Percentiles rank a stretch among this genome's conserved stretches.
Evolutionary conservation across 495 filamentous ascomycete species (phyloP).

Genomic region (Aspergillus leporis): DNA sequence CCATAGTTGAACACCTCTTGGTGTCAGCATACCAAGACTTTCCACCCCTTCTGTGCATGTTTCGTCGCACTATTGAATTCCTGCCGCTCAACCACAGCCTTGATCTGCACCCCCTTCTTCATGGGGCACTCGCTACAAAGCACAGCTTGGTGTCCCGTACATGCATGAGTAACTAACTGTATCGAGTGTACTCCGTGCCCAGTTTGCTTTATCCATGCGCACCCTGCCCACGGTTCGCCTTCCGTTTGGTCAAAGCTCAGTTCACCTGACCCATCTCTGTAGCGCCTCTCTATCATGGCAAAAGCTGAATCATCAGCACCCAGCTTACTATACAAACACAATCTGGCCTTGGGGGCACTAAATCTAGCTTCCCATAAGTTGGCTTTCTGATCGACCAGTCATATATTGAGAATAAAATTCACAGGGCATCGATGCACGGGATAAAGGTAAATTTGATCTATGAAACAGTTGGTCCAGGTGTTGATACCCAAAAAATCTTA

Average conservation of each 20-base stretch:
- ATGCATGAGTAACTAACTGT: neutral
- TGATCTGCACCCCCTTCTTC: constrained; percentile 9
- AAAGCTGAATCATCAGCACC: neutral
- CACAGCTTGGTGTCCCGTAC: neutral
- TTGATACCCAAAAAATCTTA: neutral
- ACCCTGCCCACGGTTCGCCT: neutral
- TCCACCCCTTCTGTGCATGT: constrained; percentile 21
- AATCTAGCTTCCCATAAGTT: no score
- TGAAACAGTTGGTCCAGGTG: neutral
- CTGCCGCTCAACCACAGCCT: constrained; percentile 3
- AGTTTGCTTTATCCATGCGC: neutral
- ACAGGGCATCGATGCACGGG: neutral
- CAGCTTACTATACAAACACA: neutral
- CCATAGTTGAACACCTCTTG: constrained; percentile 9
- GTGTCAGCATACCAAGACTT: constrained; percentile 11
- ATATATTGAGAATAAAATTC: neutral
- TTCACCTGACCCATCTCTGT: neutral
- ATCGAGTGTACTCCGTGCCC: neutral
- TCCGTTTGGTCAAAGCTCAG: neutral
- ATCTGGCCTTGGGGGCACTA: neutral
- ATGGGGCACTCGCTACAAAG: neutral
- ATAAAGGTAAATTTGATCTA: neutral
- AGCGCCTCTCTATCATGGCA: neutral
- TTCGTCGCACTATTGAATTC: constrained; percentile 18
- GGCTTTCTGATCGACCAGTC: neutral